A percentile compares a stretch with the other conserved stretches of the same genome.
phyloP scores from a whole-genome alignment of 805 yeast genomes.

The Suhomyces emberorum region DNA sequence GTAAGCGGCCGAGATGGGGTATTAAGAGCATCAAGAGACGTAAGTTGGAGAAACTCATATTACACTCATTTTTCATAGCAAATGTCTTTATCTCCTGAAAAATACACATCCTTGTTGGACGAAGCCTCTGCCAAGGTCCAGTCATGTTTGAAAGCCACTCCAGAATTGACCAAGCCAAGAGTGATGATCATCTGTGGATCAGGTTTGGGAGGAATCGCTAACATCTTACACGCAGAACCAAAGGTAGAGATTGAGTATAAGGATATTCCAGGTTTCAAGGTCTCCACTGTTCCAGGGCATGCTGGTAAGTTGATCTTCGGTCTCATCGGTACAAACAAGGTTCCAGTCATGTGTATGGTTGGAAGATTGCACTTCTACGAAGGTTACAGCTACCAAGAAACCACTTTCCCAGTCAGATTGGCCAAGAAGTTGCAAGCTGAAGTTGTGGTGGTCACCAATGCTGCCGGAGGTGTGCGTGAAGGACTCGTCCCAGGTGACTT shows the following conservation, averaged over 20 bases:
- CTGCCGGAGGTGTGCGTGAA: slow-evolving; percentile 86
- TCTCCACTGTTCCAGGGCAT: slow-evolving; percentile 88
- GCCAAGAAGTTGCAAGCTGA: slow-evolving; percentile 61
- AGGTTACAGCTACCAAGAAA: slow-evolving; percentile 78
- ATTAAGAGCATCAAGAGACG: no score
- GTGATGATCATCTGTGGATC: slow-evolving; percentile 89
- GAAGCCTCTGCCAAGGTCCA: slow-evolving; percentile 18
- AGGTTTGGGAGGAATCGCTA: slow-evolving; percentile 85
- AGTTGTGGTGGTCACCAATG: slow-evolving; percentile 82
- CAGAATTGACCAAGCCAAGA: slow-evolving; percentile 43
- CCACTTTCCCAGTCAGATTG: slow-evolving; percentile 83
- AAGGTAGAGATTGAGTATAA: slow-evolving; percentile 55
- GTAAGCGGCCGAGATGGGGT: slow-evolving; percentile 3
- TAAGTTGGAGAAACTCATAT: no score
- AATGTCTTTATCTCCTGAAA: slow-evolving; percentile 11
- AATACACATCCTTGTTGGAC: slow-evolving; percentile 16
- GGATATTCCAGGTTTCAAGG: slow-evolving; percentile 75
- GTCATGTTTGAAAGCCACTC: slow-evolving; percentile 8
- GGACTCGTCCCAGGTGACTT: slow-evolving; percentile 76
- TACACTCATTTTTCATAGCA: no score
- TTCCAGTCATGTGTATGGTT: slow-evolving; percentile 88
- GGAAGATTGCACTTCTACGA: slow-evolving; percentile 93
- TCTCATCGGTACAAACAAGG: slow-evolving; percentile 57
- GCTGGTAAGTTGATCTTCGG: slow-evolving; percentile 83
- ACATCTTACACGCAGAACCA: slow-evolving; percentile 40